A percentile compares a stretch with the other conserved stretches of the same genome.
These are phyloP conservation scores for Crithidia brevicula DNA, from an alignment of 208 protist genomes.

Conservation along the genomic window DNA sequence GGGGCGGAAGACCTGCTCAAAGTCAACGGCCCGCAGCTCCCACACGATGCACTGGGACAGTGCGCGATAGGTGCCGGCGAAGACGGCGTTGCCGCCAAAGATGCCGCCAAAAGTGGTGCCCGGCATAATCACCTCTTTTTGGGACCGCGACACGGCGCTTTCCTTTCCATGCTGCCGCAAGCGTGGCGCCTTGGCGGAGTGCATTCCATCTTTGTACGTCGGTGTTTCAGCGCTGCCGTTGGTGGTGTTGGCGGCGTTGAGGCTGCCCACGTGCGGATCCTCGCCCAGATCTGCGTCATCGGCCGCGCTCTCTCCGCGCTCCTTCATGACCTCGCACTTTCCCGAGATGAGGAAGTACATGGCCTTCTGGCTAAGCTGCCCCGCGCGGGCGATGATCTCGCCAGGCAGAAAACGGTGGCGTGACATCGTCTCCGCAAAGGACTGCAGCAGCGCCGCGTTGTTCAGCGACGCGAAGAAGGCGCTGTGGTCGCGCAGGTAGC, in stretches of 20 bases:
- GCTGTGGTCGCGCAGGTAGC: conserved; percentile 60
- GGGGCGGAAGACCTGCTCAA: conserved; percentile 63
- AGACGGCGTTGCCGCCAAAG: conserved; percentile 61
- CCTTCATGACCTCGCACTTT: conserved; percentile 60
- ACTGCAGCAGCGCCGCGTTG: conserved; percentile 61
- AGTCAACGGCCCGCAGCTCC: conserved; percentile 56
- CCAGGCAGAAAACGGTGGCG: conserved; percentile 57
- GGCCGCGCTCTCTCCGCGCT: conserved; percentile 24
- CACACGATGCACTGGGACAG: conserved; percentile 86
- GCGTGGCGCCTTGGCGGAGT: conserved; percentile 4
- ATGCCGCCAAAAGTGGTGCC: conserved; percentile 80
- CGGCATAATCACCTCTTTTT: conserved; percentile 36
- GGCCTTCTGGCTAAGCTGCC: conserved; percentile 51
- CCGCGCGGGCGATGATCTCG: conserved; percentile 62
- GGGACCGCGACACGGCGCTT: not conserved
- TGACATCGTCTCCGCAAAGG: conserved; percentile 64
- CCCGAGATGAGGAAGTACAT: conserved; percentile 87
- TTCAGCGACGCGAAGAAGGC: conserved; percentile 65
- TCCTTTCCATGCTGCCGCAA: not conserved
- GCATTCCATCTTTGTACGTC: conserved; percentile 12
- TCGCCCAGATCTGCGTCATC: not conserved
- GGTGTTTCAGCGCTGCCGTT: not conserved
- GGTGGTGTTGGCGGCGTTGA: not conserved
- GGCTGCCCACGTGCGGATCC: too few relatives aligned
- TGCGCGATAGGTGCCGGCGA: conserved; percentile 62